Evolutionary conservation across 2,329 filamentous ascomycete genomes (phyloP).

Genomic region (Colletotrichum chlorophyti): DNA sequence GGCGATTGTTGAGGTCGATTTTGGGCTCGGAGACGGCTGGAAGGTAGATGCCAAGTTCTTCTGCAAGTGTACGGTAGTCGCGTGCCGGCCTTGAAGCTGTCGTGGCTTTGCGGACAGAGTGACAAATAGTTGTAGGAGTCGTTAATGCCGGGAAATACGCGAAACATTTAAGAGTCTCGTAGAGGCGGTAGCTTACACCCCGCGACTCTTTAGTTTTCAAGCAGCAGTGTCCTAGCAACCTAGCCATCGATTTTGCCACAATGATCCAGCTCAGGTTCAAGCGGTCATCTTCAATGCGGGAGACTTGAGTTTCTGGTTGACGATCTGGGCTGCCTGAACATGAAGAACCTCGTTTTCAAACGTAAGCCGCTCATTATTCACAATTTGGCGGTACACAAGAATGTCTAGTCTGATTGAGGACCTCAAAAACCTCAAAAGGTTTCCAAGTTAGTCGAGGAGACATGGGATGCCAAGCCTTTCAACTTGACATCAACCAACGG

Average conservation of each 20-base stretch:
- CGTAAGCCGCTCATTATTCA: no score
- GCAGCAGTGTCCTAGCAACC: neutral
- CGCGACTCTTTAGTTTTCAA: no score
- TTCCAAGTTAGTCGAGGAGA: no score
- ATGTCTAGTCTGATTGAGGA: no score
- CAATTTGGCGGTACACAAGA: no score
- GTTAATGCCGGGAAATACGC: neutral
- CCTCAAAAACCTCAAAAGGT: no score
- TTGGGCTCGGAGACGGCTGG: neutral
- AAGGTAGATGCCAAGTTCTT: neutral
- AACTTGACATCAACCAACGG: no score
- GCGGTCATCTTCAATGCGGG: neutral
- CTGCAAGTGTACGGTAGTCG: neutral
- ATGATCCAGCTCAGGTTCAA: neutral
- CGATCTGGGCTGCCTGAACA: neutral
- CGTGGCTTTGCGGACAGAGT: neutral
- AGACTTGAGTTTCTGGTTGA: neutral
- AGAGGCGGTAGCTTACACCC: no score
- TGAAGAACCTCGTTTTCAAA: neutral
- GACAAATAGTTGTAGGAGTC: neutral
- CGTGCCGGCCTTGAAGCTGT: neutral
- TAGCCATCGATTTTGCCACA: neutral
- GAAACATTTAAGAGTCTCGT: neutral
- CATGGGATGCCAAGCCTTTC: no score
- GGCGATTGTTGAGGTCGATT: no score